Conservation (phyloP, 768 basidiomycete species). For the Amanita rubescens region DNA sequence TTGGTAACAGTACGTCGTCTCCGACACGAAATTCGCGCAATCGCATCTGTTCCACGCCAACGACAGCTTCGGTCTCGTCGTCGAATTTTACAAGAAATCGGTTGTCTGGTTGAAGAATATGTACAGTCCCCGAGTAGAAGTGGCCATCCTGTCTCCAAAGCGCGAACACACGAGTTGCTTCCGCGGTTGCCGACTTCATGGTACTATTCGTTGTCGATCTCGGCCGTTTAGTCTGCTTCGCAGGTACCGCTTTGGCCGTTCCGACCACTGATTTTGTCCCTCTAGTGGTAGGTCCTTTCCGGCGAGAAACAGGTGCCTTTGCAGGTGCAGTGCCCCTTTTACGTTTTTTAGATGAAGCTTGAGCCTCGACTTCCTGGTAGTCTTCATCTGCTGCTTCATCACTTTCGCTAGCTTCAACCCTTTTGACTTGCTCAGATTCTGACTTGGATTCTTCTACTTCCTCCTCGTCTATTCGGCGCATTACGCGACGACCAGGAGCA, state of each 20-base stretch:
- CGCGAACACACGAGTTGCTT: conserved; percentile 60
- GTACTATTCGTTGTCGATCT: conserved; percentile 27
- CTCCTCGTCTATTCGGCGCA: conserved; percentile 3
- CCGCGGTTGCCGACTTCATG: conserved; percentile 10
- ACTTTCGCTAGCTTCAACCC: conserved; percentile 25
- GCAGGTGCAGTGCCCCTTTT: conserved; percentile 26
- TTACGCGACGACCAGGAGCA: not conserved
- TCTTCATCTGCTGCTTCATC: conserved; percentile 38
- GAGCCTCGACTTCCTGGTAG: conserved; percentile 24
- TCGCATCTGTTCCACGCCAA: conserved; percentile 50
- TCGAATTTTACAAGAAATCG: conserved; percentile 58
- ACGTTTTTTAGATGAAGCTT: conserved; percentile 34
- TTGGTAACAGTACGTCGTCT: conserved; percentile 45
- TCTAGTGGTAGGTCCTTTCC: conserved; percentile 10
- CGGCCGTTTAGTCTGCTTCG: conserved; percentile 30
- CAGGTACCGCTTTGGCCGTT: conserved; percentile 9
- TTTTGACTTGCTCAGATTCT: not conserved
- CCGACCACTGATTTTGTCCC: conserved; percentile 13
- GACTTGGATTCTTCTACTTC: conserved; percentile 21
- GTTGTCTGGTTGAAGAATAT: conserved; percentile 23
- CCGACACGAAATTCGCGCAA: conserved; percentile 39
- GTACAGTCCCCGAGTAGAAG: conserved; percentile 55
- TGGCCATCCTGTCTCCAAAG: conserved; percentile 53
- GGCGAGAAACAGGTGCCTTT: conserved; percentile 17
- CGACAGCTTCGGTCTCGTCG: conserved; percentile 41